Evolutionary conservation across 345 rosid genomes (phyloP).

Genomic region (Bruguiera parviflora): DNA sequence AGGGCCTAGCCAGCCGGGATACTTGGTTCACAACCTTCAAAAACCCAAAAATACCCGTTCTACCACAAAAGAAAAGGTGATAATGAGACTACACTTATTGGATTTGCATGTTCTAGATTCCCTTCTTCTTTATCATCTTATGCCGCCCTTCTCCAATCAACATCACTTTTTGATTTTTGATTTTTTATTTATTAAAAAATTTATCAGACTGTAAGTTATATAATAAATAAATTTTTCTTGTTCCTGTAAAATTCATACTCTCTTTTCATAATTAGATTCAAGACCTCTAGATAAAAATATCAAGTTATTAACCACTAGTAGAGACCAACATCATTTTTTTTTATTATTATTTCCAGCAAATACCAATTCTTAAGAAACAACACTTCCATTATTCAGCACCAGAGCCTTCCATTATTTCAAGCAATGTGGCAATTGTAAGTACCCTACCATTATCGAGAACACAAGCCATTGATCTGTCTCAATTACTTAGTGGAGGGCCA

Average conservation of each 20-base stretch:
- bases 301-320: too few relatives aligned
- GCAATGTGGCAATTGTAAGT: constrained; percentile 29
- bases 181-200: too few relatives aligned
- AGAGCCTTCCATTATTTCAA: constrained; percentile 28
- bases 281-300: too few relatives aligned
- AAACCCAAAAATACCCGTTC: constrained; percentile 14
- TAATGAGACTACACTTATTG: constrained; percentile 6
- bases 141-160: constrained; percentile 22
- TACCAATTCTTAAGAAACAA: not conserved
- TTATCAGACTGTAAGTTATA: too few relatives aligned
- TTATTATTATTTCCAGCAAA: not conserved
- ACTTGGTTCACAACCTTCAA: constrained; percentile 26
- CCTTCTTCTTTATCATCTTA: not conserved
- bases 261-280: not conserved
- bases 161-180: constrained; percentile 16
- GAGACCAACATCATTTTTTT: too few relatives aligned
- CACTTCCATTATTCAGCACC: constrained; percentile 8
- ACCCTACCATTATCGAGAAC: constrained; percentile 25
- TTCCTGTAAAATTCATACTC: too few relatives aligned
- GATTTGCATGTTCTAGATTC: constrained; percentile 31
- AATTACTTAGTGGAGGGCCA: constrained; percentile 34
- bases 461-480: constrained; percentile 26
- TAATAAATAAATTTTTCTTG: too few relatives aligned
- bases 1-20: not conserved
- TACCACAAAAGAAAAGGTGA: constrained; percentile 15